Base-by-base conservation (phyloP, 345 rosid species). In the Brassica nigra region DNA sequence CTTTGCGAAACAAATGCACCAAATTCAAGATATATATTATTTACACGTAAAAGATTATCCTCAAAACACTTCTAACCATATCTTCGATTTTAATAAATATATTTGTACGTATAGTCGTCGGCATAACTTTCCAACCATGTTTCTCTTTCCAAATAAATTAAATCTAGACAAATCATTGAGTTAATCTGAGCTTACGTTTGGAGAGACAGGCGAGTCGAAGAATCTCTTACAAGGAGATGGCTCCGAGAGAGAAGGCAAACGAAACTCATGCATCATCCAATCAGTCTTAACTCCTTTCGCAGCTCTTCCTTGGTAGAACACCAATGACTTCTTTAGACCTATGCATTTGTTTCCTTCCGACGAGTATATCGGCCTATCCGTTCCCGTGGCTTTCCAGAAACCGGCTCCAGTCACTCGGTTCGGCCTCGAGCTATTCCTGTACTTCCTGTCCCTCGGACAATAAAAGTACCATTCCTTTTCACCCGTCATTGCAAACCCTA, bases 181-280 rank as follows among this genome's bases (percentile, higher is more conserved):
- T 9, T 58, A 30, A 36, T 9, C 16, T 54, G 4, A 68, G 59
- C 84, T 83, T 88, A 91, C 97, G 74, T 88, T 89, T 81, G 90
- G 76, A 70, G 93, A 90, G 70, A 91, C 67, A 73, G 59, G 75
- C 80, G 81, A 89, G 77, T 88, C 88, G 12, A 81, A 34, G 84
- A 80, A 87, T 44, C 86, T 82, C 78, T 87, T 88, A 10, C 87
- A 49, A 5, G 69, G 76, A 7, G 86, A 68, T 16, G 84, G 78
- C 59, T 88, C 89, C 3, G 86, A 52, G 64, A 89, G 90, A 72
- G 91, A 86, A 76, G 98, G 97, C 61, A 93, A 82, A 31, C 98
- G 89, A 75, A 93, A 93, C 91, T 93, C 98, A 74, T 93, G 97
- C 98, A 93, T 93, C 98, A 93, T 93, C 98, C 98, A 93, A 71